Evolutionary conservation across 441 rosid genomes (phyloP), one percentile per base, ranked within the genome.

Genomic region (Biscutella laevigata): DNA sequence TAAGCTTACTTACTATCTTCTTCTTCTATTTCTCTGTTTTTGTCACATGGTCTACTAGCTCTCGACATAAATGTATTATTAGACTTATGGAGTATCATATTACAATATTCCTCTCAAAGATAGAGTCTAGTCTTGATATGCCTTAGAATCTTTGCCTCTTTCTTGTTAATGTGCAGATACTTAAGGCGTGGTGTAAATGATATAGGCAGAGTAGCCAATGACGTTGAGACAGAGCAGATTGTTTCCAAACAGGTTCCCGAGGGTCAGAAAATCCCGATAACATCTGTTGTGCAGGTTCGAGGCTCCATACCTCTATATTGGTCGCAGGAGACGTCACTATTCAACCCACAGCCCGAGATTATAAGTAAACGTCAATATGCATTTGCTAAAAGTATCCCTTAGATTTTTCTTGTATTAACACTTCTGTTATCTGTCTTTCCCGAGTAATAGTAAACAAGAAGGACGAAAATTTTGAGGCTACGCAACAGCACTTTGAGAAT

Each of bases 181-280:
- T 48, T 82, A 67, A 82, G 82, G 65, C 83, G 89, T 32, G 89
- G 94, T 30, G 77, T 85, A 21, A 82, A 78, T 63, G 80, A 80
- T 34, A 66, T 63, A 71, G 94, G 89, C 53, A 75, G 85, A 62
- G 94, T 85, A 36, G 94, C 94, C 56, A 85, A 85, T 70, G 94
- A 82, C 40, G 94, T 85, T 20, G 94, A 85, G 77, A 85, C 83
- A 10, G 94, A 85, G 60, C 94, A 85, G 60, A 85, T 85, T 53
- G 80, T 85, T 49, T 70, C 72, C 68, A 84, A 69, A 71, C 79
- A 73, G 61, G 75, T 66, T 68, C 74, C 70, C 35, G 83, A 57
- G 37, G 89, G 77, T 45, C 47, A 62, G 27, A 69, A 71, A 7
- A 57, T 68, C 58, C 80, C 75, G 5, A 75, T 82, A 61, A 59